phyloP scores from a whole-genome alignment of 202 grass and related monocot species.

The Digitaria exilis region DNA sequence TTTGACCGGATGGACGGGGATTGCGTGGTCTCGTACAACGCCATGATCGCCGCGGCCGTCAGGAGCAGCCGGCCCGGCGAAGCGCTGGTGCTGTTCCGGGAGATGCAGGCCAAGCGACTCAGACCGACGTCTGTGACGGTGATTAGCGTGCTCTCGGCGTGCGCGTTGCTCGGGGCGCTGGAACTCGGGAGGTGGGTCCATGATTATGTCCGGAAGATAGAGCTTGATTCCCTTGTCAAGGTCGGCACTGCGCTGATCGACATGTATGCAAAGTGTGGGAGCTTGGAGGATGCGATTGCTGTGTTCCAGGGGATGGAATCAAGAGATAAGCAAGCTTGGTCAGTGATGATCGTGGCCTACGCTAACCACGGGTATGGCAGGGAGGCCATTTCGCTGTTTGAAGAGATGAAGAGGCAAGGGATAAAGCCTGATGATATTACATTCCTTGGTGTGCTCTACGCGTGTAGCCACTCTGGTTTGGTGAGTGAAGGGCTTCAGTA shows the following conservation, averaged over 20 bases:
- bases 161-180: slow-evolving; percentile 52
- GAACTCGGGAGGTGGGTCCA: slow-evolving; percentile 75
- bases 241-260: slow-evolving; percentile 68
- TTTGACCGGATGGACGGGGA: slow-evolving; percentile 42
- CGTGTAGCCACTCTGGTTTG: slow-evolving; percentile 75
- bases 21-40: slow-evolving; percentile 73
- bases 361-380: slow-evolving; percentile 58
- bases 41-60: slow-evolving; percentile 64
- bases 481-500: slow-evolving; percentile 65
- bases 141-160: slow-evolving; percentile 60
- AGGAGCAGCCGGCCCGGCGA: slow-evolving; percentile 63
- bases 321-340: slow-evolving; percentile 74
- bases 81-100: slow-evolving; percentile 66
- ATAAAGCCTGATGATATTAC: slow-evolving; percentile 69
- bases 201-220: slow-evolving; percentile 58
- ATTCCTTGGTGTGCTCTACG: slow-evolving; percentile 64
- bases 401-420: slow-evolving; percentile 65
- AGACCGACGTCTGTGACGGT: slow-evolving; percentile 54
- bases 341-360: slow-evolving; percentile 68
- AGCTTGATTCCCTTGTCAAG: slow-evolving; percentile 58
- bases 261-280: slow-evolving; percentile 85
- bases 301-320: slow-evolving; percentile 63
- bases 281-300: slow-evolving; percentile 61
- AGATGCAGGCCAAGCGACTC: slow-evolving; percentile 65
- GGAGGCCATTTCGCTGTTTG: slow-evolving; percentile 57